Evolutionary conservation across 1,284 basidiomycete genomes (phyloP).

Genomic region (Ustilago hordei): DNA sequence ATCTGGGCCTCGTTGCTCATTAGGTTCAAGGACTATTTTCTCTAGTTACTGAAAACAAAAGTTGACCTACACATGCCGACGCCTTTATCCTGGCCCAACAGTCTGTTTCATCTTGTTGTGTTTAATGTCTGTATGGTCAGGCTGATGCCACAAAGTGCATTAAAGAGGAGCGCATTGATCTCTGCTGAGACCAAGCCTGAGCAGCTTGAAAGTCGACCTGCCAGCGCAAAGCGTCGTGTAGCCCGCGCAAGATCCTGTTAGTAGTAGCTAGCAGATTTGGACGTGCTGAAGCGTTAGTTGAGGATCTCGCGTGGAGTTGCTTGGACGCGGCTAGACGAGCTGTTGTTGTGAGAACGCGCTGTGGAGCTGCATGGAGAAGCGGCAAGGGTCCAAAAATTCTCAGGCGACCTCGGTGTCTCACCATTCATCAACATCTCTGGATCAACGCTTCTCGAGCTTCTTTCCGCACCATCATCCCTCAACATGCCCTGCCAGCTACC

Average conservation of each 20-base stretch:
- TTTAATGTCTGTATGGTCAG: background rate
- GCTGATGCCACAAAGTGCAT: background rate
- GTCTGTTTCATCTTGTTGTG: background rate
- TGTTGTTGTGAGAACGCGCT: slow-evolving; percentile 6
- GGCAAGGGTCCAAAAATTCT: slow-evolving; percentile 21
- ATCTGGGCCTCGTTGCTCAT: background rate
- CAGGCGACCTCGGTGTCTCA: background rate
- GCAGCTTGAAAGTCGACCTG: background rate
- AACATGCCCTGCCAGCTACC: background rate
- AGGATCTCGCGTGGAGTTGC: slow-evolving; percentile 13
- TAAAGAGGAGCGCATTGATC: no score
- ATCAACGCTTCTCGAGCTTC: background rate
- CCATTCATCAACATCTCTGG: slow-evolving; percentile 4
- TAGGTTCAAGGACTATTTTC: background rate
- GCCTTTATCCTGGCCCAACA: background rate
- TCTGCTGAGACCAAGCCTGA: background rate
- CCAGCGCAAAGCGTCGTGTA: background rate
- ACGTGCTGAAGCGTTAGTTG: background rate
- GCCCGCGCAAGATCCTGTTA: background rate
- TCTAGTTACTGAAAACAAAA: background rate
- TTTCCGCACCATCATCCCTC: background rate
- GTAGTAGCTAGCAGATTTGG: background rate
- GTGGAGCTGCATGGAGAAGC: slow-evolving; percentile 3
- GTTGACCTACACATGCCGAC: background rate
- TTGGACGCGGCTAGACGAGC: background rate